Conservation (phyloP, 2,329 filamentous ascomycete genomes). For the Colletotrichum lentis region DNA sequence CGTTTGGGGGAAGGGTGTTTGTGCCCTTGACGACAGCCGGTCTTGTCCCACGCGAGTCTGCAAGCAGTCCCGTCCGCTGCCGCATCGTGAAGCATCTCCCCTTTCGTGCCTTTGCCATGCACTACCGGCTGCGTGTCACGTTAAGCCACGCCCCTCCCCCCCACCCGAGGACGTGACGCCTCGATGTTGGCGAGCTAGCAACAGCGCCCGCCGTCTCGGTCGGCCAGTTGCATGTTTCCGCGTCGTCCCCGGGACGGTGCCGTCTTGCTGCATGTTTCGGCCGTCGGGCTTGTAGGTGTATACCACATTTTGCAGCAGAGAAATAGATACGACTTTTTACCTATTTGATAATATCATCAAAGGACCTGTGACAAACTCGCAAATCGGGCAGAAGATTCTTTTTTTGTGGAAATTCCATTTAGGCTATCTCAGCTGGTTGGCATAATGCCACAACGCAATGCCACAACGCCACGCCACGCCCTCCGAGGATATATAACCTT, state of each 20-base stretch:
- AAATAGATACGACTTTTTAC: no score
- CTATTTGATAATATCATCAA: neutral
- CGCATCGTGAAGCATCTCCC: neutral
- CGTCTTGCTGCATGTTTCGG: no score
- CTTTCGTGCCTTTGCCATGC: neutral
- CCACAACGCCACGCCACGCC: neutral
- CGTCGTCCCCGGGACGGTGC: neutral
- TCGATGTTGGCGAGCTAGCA: neutral
- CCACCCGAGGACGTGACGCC: neutral
- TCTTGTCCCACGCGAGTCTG: neutral
- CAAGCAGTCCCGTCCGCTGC: neutral
- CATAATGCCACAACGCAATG: conserved; percentile 3
- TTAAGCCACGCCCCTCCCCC: neutral
- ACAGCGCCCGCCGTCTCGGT: conserved; percentile 12
- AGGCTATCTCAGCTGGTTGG: conserved; percentile 13
- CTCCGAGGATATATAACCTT: conserved; percentile 21
- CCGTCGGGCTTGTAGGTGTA: neutral
- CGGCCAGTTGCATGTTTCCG: conserved; percentile 20
- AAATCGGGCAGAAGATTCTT: no score
- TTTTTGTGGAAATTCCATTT: neutral
- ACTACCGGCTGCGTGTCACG: neutral
- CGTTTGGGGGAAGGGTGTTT: no score
- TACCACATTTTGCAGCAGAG: neutral
- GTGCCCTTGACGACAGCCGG: no score
- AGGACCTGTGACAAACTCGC: no score